Evolutionary conservation across 2,329 filamentous ascomycete genomes (phyloP), one percentile per base, ranked within the genome.

Genomic region (Cryphonectria parasitica): DNA sequence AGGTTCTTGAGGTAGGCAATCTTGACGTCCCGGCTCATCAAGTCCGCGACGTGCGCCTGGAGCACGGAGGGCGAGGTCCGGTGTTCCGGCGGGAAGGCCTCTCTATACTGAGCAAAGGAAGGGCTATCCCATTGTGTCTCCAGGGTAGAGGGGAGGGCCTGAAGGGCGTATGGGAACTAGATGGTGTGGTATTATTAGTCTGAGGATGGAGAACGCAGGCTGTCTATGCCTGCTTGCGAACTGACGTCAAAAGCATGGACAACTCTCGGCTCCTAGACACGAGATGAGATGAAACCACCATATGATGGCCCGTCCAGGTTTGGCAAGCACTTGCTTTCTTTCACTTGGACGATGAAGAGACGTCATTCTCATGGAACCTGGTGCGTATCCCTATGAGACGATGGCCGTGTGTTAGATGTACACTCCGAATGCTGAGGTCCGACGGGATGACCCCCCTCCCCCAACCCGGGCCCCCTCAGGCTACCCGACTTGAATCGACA

Each of bases 151-250:
- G 91, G 89, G 64, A 95, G 88, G 64, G 86, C 88, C 66, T 86
- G 80, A 72, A 95, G 83, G 66, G 92, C 91, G 81, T 94, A 95
- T 39, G 93, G 92, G 78, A 94, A 95, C 92, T 95, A 73, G 45
- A 61, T 28, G 60, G 34, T 41, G n/a, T 31, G 68, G 45, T 11
- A 49, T n/a, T 3, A n/a, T 58, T 58, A 56, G 52, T 65, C 41
- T 41, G 19, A 15, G 66, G 61, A 69, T 67, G 54, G 39, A 73
- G 69, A 68, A 68, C 39, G 60, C 36, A 54, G 63, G 52, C 39
- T 54, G 65, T 64, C 69, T 22, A 25, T 60, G 62, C 64, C 69
- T 13, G 39, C 39, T 45, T n/a, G 56, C 19, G 65, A 39, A 43
- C 8, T 36, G 39, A 34, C 41, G 43, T 28, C 65, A 60, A 22